Percentiles rank a stretch among this genome's conserved stretches.
phyloP scores from a whole-genome alignment of 495 filamentous ascomycete species.

The Tuber indicum region DNA sequence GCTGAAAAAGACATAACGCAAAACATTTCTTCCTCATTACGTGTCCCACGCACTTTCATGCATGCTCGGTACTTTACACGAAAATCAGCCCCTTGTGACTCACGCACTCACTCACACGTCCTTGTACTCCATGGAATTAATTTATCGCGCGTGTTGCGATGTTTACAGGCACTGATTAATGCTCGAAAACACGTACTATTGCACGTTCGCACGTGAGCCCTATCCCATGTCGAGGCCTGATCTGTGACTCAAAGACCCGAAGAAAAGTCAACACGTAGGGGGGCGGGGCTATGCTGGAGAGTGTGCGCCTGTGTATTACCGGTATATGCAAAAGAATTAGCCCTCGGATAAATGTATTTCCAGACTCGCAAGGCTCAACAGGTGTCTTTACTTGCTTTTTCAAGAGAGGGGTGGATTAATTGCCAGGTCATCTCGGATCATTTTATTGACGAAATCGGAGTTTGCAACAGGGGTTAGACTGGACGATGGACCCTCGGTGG shows the following conservation, averaged over 20 bases:
- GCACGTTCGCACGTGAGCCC: not conserved
- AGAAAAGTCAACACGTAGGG: not conserved
- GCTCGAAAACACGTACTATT: not conserved
- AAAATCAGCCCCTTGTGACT: not conserved
- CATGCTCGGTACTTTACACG: not conserved
- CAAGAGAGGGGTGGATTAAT: not conserved
- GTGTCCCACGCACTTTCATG: not conserved
- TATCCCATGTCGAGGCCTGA: not conserved
- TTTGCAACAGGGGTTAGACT: not conserved
- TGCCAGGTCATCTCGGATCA: not conserved
- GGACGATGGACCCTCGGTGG: not conserved
- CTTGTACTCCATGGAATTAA: not conserved
- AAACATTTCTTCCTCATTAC: not conserved
- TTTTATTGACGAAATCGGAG: not conserved
- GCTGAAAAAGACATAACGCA: not conserved
- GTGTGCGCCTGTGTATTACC: not conserved
- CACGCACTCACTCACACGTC: not conserved
- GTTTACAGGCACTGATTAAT: not conserved
- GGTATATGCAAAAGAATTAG: not conserved
- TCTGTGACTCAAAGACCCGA: not conserved
- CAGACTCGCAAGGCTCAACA: not conserved
- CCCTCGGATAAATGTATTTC: slow-evolving; percentile 1
- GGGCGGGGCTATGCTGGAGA: not conserved
- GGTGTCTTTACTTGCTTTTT: not conserved
- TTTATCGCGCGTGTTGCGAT: not conserved